phyloP scores from a whole-genome alignment of 208 protist genomes.

The Leptomonas seymouri region DNA sequence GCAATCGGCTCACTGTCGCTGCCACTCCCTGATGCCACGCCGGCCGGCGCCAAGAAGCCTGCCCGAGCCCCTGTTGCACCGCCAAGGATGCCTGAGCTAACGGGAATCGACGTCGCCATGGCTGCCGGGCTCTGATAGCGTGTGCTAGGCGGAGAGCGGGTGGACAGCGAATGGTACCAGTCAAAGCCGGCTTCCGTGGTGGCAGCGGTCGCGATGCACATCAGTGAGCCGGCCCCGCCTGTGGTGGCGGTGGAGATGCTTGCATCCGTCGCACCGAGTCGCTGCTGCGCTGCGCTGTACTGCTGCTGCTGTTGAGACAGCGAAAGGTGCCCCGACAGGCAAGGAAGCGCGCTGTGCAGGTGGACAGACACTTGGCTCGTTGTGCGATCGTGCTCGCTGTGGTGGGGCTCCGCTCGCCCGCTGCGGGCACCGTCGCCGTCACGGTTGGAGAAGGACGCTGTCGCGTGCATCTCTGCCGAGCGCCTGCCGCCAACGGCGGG shows the following conservation, averaged over 20 bases:
- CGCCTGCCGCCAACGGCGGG: not conserved
- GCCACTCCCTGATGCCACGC: not conserved
- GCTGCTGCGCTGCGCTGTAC: not conserved
- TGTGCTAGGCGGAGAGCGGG: constrained; percentile 10
- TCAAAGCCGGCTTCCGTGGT: constrained; percentile 9
- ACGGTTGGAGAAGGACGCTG: constrained; percentile 4
- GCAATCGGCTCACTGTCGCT: constrained; percentile 10
- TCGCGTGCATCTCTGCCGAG: constrained; percentile 8
- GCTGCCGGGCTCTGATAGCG: constrained; percentile 8
- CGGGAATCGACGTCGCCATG: constrained; percentile 18
- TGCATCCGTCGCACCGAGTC: not conserved
- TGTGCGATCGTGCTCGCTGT: not conserved
- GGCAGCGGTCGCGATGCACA: constrained; percentile 3
- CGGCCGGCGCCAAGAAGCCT: not conserved
- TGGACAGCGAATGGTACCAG: constrained; percentile 3
- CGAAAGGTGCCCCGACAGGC: not conserved
- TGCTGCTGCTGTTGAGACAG: constrained; percentile 1
- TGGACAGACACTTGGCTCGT: not conserved
- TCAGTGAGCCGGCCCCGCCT: constrained; percentile 12
- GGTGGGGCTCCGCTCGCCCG: not conserved
- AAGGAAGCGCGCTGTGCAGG: not conserved
- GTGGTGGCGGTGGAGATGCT: constrained; percentile 2
- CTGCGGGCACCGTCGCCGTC: constrained; percentile 1
- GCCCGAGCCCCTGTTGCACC: not conserved
- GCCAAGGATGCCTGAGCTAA: not conserved